These are phyloP conservation scores for Saccharum hybrid DNA, from an alignment of 202 grass and related monocot species.

Conservation along the genomic window DNA sequence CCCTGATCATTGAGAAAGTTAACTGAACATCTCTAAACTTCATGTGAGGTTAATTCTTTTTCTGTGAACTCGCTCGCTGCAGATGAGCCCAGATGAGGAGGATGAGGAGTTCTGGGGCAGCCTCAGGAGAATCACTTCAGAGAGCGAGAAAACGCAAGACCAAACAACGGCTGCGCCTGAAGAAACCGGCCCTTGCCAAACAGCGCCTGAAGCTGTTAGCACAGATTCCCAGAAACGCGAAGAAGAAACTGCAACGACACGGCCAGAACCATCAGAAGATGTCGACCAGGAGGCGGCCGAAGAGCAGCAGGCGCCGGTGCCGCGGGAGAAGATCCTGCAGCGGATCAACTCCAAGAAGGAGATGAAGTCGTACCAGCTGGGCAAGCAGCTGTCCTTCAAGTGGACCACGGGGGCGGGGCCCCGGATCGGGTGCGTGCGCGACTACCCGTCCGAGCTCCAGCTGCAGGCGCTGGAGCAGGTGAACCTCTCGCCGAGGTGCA, in stretches of 20 bases:
- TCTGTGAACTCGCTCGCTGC: background rate
- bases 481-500: slow-evolving; percentile 70
- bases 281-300: slow-evolving; percentile 27
- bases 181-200: background rate
- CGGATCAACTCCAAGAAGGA: slow-evolving; percentile 93
- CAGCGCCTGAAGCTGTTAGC: background rate
- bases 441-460: slow-evolving; percentile 89
- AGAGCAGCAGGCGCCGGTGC: slow-evolving; percentile 48
- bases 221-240: background rate
- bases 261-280: slow-evolving; percentile 14
- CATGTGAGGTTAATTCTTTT: background rate
- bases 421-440: slow-evolving; percentile 83
- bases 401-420: slow-evolving; percentile 86
- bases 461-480: slow-evolving; percentile 74
- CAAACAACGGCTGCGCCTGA: background rate
- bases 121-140: slow-evolving; percentile 45
- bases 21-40: background rate
- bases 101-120: slow-evolving; percentile 56
- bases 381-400: slow-evolving; percentile 80
- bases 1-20: background rate
- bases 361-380: slow-evolving; percentile 80
- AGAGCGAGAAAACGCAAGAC: slow-evolving; percentile 25
- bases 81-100: slow-evolving; percentile 68
- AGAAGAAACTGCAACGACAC: background rate
- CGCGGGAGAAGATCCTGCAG: slow-evolving; percentile 69